phyloP scores from a whole-genome alignment of 2,329 filamentous ascomycete species.

The Arthrobotrys megalospora region DNA sequence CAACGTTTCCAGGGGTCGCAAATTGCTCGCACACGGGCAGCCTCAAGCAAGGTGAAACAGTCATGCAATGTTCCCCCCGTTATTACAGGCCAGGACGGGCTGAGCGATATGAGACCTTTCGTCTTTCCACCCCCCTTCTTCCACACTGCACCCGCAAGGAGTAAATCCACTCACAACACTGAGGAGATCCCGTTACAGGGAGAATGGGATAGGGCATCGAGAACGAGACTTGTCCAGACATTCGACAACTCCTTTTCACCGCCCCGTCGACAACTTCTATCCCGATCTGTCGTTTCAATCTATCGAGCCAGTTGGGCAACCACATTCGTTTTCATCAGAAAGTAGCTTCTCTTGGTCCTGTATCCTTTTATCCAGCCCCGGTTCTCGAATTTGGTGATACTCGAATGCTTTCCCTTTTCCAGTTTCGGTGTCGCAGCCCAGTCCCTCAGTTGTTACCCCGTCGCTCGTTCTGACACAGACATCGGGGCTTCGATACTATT shows the following conservation, averaged over 20 bases:
- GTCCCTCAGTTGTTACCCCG: conserved; percentile 42
- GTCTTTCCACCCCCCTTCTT: conserved; percentile 8
- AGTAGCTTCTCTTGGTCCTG: conserved; percentile 1
- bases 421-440: conserved; percentile 38
- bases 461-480: conserved; percentile 42
- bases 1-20: conserved; percentile 53
- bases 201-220: not conserved
- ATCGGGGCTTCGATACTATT: conserved; percentile 53
- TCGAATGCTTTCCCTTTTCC: conserved; percentile 35
- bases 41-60: conserved; percentile 55
- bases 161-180: conserved; percentile 23
- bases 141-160: not conserved
- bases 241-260: conserved; percentile 43
- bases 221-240: conserved; percentile 35
- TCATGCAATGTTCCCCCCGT: conserved; percentile 48
- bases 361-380: not conserved
- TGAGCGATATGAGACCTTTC: conserved; percentile 30
- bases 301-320: conserved; percentile 9
- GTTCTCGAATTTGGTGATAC: conserved; percentile 35
- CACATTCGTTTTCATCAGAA: conserved; percentile 17
- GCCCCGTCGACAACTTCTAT: conserved; percentile 13
- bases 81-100: conserved; percentile 29
- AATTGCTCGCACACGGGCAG: conserved; percentile 35
- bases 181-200: conserved; percentile 22
- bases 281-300: conserved; percentile 12